Evolutionary conservation across 305 asterid genomes (phyloP).

Genomic region (Fraxinus nigra): DNA sequence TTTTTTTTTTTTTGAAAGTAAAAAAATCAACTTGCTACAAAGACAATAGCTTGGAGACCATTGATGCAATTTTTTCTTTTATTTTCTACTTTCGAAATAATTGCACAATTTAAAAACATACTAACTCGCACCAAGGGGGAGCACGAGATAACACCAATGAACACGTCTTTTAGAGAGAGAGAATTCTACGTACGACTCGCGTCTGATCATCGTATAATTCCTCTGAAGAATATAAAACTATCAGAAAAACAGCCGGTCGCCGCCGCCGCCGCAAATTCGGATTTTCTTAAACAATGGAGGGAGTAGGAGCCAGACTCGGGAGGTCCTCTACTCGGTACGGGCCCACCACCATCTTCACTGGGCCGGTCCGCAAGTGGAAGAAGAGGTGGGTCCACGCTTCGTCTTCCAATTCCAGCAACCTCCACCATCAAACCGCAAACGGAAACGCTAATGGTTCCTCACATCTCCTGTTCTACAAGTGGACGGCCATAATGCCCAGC

Average conservation of each 20-base stretch:
- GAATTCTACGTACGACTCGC: not conserved
- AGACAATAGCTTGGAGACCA: not conserved
- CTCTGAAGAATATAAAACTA: not conserved
- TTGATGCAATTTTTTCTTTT: not conserved
- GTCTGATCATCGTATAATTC: not conserved
- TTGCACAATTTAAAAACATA: not conserved
- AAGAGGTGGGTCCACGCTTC: conserved; percentile 80
- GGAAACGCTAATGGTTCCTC: conserved; percentile 54
- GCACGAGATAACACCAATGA: not conserved
- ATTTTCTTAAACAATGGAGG: conserved; percentile 54
- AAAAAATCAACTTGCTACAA: not conserved
- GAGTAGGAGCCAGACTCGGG: conserved; percentile 89
- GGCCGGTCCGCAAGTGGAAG: conserved; percentile 92
- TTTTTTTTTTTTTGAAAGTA: not conserved
- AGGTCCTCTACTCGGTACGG: conserved; percentile 87
- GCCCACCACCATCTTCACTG: conserved; percentile 83
- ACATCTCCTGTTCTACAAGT: conserved; percentile 68
- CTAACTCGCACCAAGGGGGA: not conserved
- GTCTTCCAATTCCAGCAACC: conserved; percentile 46
- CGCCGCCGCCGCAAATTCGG: conserved; percentile 17
- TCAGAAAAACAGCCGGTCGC: not conserved
- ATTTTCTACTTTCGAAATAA: not conserved
- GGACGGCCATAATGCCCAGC: conserved; percentile 69
- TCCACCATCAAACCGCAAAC: conserved; percentile 28
- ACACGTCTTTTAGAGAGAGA: not conserved